Base-by-base conservation (phyloP, 2,329 filamentous ascomycete species). In the Colletotrichum caudatum region DNA sequence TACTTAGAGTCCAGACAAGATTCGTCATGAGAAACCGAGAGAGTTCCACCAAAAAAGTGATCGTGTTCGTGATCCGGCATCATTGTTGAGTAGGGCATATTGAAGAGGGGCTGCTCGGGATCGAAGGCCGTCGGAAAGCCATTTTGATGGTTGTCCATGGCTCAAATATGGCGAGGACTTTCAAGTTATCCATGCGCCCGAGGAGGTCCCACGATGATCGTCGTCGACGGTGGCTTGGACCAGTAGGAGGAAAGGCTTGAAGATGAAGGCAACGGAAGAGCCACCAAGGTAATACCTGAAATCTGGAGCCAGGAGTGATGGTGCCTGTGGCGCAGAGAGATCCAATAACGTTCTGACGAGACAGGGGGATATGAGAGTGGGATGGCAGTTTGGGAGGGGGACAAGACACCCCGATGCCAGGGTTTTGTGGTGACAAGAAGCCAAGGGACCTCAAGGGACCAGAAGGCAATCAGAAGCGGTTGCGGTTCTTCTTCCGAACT, bases 1-100 rank as follows among this genome's bases (percentile, higher is more conserved):
- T 63, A 68, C 66, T 66, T 57, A 65, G 69, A 65, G 74, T 78
- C 78, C 35, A 81, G 76, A 72, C 80, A 81, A 35, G 77, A 77
- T 60, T 81, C 79, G 46, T 78, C 76, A 61, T 81, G 80, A 58
- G 67, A 37, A 18, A 37, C 23, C 14, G 56, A 26, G 54, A 50
- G 37, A 26, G 56, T 29, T 33, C 50, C 62, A 12, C 48, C 29
- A 2, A 46, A 29, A 26, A 56, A 66, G 37, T 54, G 63, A 54
- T 59, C 48, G 29, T 61, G 54, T 4, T 41, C 54, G 18, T 65
- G 37, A 26, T 64, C 63, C 11, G 53, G 50, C n/a, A 58, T 9
- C 56, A 58, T 58, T 11, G 35, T 41, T 18, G 50, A 29, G 18
- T 60, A 41, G 44, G 73, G 53, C 62, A 74, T 69, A 56, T 46